Percentiles rank a stretch among this genome's conserved stretches.
phyloP scores from a whole-genome alignment of 345 rosid species.

The Rubroshorea leprosula region DNA sequence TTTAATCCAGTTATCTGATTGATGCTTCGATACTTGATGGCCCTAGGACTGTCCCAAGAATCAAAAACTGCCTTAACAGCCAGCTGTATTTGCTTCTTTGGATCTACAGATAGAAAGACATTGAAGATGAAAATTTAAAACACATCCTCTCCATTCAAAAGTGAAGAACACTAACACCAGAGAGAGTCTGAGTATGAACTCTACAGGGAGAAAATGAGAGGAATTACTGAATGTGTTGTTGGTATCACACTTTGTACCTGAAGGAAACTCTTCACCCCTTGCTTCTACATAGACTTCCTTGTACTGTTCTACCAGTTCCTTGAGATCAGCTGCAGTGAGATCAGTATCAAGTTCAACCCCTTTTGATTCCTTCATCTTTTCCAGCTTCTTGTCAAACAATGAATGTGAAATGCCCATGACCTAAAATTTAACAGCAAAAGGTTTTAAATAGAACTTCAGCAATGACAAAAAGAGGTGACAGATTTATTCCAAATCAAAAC shows the following conservation, averaged over 20 bases:
- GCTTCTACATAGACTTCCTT: slow-evolving; percentile 61
- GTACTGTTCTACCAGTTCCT: slow-evolving; percentile 77
- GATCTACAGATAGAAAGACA: too few relatives aligned
- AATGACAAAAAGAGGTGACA: too few relatives aligned
- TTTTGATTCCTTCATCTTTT: slow-evolving; percentile 54
- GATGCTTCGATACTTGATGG: slow-evolving; percentile 76
- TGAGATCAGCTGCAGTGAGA: slow-evolving; percentile 67
- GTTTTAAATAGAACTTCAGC: too few relatives aligned
- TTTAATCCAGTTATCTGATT: slow-evolving; percentile 82
- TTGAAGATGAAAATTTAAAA: too few relatives aligned
- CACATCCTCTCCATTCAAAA: too few relatives aligned
- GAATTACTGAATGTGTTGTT: too few relatives aligned
- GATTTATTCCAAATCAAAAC: too few relatives aligned
- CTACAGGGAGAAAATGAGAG: too few relatives aligned
- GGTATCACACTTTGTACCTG: too few relatives aligned
- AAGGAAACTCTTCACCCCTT: slow-evolving; percentile 69
- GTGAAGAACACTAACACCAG: too few relatives aligned
- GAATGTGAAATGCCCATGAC: slow-evolving; percentile 87
- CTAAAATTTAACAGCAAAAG: too few relatives aligned
- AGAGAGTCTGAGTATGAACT: too few relatives aligned
- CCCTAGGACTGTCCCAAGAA: slow-evolving; percentile 92
- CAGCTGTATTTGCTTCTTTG: slow-evolving; percentile 57
- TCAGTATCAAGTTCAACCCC: slow-evolving; percentile 68
- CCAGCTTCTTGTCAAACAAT: slow-evolving; percentile 71
- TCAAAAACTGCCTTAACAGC: slow-evolving; percentile 80